These are phyloP conservation scores for Oemleria cerasiformis DNA, from an alignment of 306 rosid species.

Conservation along the genomic window DNA sequence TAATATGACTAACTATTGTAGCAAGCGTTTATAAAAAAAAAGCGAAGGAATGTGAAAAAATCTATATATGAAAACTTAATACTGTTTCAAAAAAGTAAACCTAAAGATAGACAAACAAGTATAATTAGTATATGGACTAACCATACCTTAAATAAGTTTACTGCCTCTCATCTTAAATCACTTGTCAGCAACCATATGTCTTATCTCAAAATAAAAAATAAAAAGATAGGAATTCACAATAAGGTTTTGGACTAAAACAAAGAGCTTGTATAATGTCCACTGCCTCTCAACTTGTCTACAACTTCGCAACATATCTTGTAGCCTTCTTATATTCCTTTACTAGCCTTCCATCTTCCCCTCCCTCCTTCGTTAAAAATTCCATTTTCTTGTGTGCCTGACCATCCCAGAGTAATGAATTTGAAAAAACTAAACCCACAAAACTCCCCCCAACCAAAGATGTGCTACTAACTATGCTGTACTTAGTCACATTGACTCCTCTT, in stretches of 20 bases:
- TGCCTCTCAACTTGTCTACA: background rate
- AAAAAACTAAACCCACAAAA: background rate
- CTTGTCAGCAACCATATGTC: background rate
- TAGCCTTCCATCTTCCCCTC: background rate
- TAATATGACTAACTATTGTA: background rate
- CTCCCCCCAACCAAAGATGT: background rate
- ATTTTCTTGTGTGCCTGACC: background rate
- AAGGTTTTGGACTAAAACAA: background rate
- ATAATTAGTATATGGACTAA: background rate
- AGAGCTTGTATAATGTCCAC: background rate
- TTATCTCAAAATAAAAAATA: background rate
- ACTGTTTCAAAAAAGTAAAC: background rate
- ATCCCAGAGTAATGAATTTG: background rate
- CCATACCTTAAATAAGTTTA: background rate
- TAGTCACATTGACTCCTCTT: background rate
- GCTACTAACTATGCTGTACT: background rate
- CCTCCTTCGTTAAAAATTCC: background rate
- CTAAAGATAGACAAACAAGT: background rate
- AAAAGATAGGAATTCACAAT: background rate
- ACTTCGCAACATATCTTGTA: background rate
- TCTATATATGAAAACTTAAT: background rate
- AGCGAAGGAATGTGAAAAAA: too few species aligned
- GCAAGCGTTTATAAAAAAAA: background rate
- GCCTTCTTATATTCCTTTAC: background rate
- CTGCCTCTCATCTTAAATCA: background rate